A percentile compares a stretch with the other conserved stretches of the same genome.
Conservation (phyloP, 371 early-diverging fungal genomes). For the Dichotomocladium elegans region DNA sequence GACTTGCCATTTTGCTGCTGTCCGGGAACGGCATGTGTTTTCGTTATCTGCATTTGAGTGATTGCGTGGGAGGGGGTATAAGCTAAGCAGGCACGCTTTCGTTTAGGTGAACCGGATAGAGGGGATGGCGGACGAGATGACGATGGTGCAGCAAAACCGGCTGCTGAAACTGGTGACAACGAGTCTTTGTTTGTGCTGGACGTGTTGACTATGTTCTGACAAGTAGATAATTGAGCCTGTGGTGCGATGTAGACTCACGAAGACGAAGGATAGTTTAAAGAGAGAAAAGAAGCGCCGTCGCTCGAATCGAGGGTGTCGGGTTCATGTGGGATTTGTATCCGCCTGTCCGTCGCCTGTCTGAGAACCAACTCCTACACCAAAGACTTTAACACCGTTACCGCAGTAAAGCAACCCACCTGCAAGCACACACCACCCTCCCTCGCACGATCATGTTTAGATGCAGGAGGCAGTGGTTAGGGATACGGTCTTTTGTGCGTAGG, state of each 20-base stretch:
- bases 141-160: background rate
- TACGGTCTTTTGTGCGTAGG: too few relatives aligned
- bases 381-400: too few relatives aligned
- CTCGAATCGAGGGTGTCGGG: too few relatives aligned
- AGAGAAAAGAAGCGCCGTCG: too few relatives aligned
- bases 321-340: too few relatives aligned
- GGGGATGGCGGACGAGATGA: constrained; percentile 8
- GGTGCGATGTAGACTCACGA: background rate
- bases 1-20: background rate
- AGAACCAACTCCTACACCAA: too few relatives aligned
- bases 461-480: too few relatives aligned
- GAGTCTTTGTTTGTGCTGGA: constrained; percentile 7
- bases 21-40: background rate
- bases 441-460: too few relatives aligned
- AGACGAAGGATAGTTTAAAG: too few relatives aligned
- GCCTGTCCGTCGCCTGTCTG: too few relatives aligned
- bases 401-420: too few relatives aligned
- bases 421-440: too few relatives aligned
- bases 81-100: constrained; percentile 2
- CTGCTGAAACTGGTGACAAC: constrained; percentile 10
- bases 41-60: constrained; percentile 3
- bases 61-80: background rate
- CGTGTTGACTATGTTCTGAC: background rate
- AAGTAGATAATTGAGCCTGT: background rate
- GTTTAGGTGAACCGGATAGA: background rate